Evolutionary conservation across 116 monocot species (phyloP).

Genomic region (Iris pallida): DNA sequence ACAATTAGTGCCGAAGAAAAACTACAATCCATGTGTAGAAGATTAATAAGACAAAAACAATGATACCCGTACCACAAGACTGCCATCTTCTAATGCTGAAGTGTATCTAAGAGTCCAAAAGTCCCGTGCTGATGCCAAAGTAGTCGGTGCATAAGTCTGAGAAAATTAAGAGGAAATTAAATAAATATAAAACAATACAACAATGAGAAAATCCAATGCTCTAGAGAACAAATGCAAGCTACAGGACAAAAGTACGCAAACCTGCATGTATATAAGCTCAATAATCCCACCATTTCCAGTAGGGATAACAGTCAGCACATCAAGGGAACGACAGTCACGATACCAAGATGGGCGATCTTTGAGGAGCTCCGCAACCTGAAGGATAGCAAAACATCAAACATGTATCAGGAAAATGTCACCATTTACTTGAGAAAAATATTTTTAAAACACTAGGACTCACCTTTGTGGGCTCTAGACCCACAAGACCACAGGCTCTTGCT

Average conservation of each 20-base stretch:
- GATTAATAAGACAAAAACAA: background rate
- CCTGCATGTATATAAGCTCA: slow-evolving; percentile 96
- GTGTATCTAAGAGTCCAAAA: slow-evolving; percentile 95
- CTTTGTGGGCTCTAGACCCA: slow-evolving; percentile 98
- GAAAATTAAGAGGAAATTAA: background rate
- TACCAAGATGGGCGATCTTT: slow-evolving; percentile 95
- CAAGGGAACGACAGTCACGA: slow-evolving; percentile 82
- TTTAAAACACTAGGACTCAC: slow-evolving; percentile 23
- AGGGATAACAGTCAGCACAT: slow-evolving; percentile 72
- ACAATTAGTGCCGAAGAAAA: no score
- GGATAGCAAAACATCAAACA: background rate
- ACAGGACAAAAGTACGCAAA: slow-evolving; percentile 7
- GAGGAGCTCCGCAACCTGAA: slow-evolving; percentile 79
- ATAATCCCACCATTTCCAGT: slow-evolving; percentile 89
- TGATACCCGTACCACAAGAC: slow-evolving; percentile 66
- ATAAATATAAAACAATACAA: slow-evolving; percentile 9
- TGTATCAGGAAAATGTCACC: background rate
- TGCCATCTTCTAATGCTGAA: slow-evolving; percentile 85
- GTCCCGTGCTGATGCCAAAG: slow-evolving; percentile 79
- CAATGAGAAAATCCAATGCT: background rate
- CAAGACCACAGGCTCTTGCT: slow-evolving; percentile 93
- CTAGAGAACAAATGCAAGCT: background rate
- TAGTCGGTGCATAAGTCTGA: slow-evolving; percentile 91
- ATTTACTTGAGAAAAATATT: background rate
- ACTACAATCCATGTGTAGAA: no score